Evolutionary conservation across 345 rosid genomes (phyloP).

Genomic region (Pistacia atlantica): DNA sequence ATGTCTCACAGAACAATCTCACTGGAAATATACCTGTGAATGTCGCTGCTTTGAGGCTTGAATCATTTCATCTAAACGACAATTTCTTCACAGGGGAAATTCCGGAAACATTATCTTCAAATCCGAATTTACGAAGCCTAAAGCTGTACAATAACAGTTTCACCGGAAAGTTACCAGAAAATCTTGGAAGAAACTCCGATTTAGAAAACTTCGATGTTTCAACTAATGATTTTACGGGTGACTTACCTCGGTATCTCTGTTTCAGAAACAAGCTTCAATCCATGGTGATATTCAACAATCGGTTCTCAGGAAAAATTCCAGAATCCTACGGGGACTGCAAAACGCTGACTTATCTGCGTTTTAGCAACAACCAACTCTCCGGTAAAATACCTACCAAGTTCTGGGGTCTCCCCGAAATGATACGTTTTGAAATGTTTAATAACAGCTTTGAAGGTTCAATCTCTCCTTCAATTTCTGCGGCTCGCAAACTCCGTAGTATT

Average conservation of each 20-base stretch:
- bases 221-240: slow-evolving; percentile 51
- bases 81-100: slow-evolving; percentile 58
- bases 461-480: slow-evolving; percentile 42
- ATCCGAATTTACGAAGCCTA: slow-evolving; percentile 46
- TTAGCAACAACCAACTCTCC: slow-evolving; percentile 48
- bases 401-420: slow-evolving; percentile 51
- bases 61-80: slow-evolving; percentile 57
- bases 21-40: slow-evolving; percentile 49
- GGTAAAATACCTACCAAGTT: slow-evolving; percentile 49
- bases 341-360: slow-evolving; percentile 47
- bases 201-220: slow-evolving; percentile 68
- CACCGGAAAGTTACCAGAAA: slow-evolving; percentile 51
- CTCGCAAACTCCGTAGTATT: slow-evolving; percentile 29
- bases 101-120: slow-evolving; percentile 48
- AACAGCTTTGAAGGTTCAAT: slow-evolving; percentile 59
- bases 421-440: slow-evolving; percentile 42
- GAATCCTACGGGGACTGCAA: slow-evolving; percentile 55
- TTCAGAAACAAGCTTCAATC: slow-evolving; percentile 36
- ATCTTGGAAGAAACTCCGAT: slow-evolving; percentile 54
- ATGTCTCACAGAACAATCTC: slow-evolving; percentile 67
- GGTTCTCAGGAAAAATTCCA: slow-evolving; percentile 52
- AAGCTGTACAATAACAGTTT: slow-evolving; percentile 82
- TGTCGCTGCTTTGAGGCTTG: slow-evolving; percentile 45
- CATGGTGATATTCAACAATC: slow-evolving; percentile 49
- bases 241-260: slow-evolving; percentile 64